These are phyloP conservation scores for Hymenoscyphus infarciens DNA, from an alignment of 2,329 filamentous ascomycete genomes.

Conservation along the genomic window DNA sequence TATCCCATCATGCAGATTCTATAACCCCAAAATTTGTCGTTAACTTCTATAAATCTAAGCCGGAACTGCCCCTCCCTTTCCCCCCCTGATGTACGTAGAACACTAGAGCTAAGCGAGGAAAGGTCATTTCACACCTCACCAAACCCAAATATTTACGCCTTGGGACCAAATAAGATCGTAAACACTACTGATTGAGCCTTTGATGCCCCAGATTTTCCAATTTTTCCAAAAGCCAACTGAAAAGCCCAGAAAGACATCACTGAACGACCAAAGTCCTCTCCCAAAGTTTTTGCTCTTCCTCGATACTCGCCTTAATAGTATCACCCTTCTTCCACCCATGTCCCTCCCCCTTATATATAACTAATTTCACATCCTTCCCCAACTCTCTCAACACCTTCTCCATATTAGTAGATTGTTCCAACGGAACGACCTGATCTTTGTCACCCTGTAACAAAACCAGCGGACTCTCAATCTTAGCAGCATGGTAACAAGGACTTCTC, in stretches of 20 bases:
- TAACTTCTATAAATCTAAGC: too few species aligned
- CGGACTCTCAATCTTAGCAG: constrained; percentile 46
- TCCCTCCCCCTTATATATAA: constrained; percentile 48
- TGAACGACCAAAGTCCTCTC: constrained; percentile 28
- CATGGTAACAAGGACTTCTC: constrained; percentile 48
- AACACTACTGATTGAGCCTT: too few species aligned
- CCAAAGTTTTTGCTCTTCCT: constrained; percentile 47
- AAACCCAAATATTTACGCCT: too few species aligned
- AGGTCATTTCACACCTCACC: too few species aligned
- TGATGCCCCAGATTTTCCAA: too few species aligned
- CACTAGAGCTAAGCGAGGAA: too few species aligned
- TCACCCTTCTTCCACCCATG: constrained; percentile 46
- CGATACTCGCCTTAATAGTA: constrained; percentile 40
- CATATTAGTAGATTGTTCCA: constrained; percentile 54
- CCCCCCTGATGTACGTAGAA: too few species aligned
- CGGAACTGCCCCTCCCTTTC: too few species aligned
- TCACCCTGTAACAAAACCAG: constrained; percentile 55
- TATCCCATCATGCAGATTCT: too few species aligned
- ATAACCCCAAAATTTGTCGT: too few species aligned
- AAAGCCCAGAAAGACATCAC: neutral
- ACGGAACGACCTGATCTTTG: constrained; percentile 54
- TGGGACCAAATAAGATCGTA: too few species aligned
- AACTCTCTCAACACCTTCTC: constrained; percentile 41
- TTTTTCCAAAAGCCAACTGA: neutral
- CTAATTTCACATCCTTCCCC: constrained; percentile 44